Percentiles rank a stretch among this genome's conserved stretches.
phyloP scores from a whole-genome alignment of 768 basidiomycete genomes.

The Pulveroboletus sp. region DNA sequence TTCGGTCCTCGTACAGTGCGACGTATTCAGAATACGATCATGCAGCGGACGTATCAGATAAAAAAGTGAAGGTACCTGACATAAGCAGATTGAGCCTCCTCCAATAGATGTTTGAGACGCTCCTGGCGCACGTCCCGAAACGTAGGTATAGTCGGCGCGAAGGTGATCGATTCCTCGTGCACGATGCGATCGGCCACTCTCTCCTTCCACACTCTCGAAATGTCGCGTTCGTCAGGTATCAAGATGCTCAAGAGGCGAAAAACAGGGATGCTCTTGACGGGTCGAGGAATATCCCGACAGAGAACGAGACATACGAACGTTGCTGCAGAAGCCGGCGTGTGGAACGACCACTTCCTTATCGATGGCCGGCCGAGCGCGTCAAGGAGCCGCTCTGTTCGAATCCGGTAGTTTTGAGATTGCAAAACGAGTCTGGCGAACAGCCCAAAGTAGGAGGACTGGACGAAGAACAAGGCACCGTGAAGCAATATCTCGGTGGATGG shows the following conservation, averaged over 20 bases:
- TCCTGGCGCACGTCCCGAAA: conserved; percentile 11
- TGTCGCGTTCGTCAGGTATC: conserved; percentile 13
- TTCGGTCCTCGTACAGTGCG: not conserved
- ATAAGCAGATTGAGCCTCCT: conserved; percentile 11
- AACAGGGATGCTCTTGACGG: conserved; percentile 10
- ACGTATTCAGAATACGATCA: not conserved
- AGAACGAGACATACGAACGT: conserved; percentile 16
- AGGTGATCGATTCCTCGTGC: conserved; percentile 9
- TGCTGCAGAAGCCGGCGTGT: conserved; percentile 13
- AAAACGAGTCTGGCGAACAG: conserved; percentile 13
- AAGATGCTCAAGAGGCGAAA: conserved; percentile 9
- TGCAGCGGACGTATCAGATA: not conserved
- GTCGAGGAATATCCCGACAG: conserved; percentile 8
- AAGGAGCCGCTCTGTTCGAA: conserved; percentile 12
- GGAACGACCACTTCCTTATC: conserved; percentile 14
- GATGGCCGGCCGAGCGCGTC: conserved; percentile 4
- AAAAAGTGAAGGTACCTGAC: not conserved
- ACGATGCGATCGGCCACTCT: conserved; percentile 16
- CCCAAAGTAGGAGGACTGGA: conserved; percentile 15
- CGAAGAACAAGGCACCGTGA: conserved; percentile 9
- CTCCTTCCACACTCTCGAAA: conserved; percentile 15
- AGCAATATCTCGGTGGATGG: conserved; percentile 3
- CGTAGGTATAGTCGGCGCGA: conserved; percentile 12
- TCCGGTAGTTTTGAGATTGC: conserved; percentile 13
- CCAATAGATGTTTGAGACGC: conserved; percentile 8